A percentile compares a stretch with the other conserved stretches of the same genome.
These are phyloP conservation scores for Nicotiana paniculata DNA, from an alignment of 257 asterid genomes.

Conservation along the genomic window DNA sequence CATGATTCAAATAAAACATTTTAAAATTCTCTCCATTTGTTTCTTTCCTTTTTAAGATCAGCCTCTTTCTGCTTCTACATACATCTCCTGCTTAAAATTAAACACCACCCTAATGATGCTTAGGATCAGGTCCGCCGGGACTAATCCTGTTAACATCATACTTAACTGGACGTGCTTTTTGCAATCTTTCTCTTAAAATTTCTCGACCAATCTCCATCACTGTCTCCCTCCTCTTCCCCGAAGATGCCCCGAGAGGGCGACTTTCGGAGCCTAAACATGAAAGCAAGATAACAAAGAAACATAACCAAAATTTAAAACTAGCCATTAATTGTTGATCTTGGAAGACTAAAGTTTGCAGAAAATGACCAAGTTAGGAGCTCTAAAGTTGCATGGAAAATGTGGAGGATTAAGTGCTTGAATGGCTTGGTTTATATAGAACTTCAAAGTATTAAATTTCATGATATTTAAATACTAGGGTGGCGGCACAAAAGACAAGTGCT, in stretches of 20 bases:
- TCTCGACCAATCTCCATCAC: constrained; percentile 7
- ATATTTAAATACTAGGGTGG: neutral
- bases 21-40: neutral
- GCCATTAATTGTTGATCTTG: neutral
- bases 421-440: constrained; percentile 2
- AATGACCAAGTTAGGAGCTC: neutral
- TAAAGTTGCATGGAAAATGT: neutral
- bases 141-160: constrained; percentile 3
- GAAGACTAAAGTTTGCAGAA: neutral
- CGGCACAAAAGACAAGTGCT: neutral
- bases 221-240: neutral
- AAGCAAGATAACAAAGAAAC: constrained; percentile 7
- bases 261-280: neutral
- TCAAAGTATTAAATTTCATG: neutral
- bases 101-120: neutral
- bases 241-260: neutral
- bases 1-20: neutral
- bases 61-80: neutral
- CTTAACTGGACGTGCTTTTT: neutral
- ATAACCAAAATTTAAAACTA: constrained; percentile 8
- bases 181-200: neutral
- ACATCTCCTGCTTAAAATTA: neutral
- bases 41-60: neutral
- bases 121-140: constrained; percentile 14
- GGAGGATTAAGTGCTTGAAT: neutral